These are phyloP conservation scores for Micractinium sp. DNA, from an alignment of 139 green algal species.

Conservation along the genomic window DNA sequence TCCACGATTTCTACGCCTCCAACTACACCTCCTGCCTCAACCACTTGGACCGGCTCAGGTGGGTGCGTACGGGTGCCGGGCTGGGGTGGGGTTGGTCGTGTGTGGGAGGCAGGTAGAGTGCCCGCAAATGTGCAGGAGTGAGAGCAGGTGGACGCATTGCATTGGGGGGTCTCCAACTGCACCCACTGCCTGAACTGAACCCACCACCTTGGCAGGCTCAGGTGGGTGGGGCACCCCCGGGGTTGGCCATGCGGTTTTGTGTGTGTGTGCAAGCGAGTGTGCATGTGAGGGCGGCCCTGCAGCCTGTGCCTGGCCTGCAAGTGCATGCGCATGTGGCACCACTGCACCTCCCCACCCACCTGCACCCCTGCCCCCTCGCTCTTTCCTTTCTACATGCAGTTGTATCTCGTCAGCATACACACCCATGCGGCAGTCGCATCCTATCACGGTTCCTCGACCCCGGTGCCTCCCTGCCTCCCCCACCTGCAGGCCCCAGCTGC, in stretches of 20 bases:
- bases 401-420: background rate
- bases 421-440: background rate
- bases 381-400: background rate
- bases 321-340: too few species aligned
- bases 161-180: too few species aligned
- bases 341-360: background rate
- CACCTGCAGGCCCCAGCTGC: constrained; percentile 1
- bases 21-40: constrained; percentile 81
- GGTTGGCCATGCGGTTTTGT: too few species aligned
- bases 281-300: background rate
- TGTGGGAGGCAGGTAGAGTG: background rate
- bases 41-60: constrained; percentile 68
- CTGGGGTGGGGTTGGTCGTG: background rate
- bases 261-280: too few species aligned
- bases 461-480: too few species aligned
- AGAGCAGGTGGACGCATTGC: too few species aligned
- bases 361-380: background rate
- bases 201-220: background rate
- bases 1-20: constrained; percentile 85
- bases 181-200: too few species aligned
- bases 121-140: too few species aligned
- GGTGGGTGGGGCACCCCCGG: too few species aligned
- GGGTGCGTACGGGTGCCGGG: background rate
- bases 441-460: background rate
- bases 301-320: too few species aligned